phyloP scores from a whole-genome alignment of 371 early-diverging fungal species.

The Circinella minor region DNA sequence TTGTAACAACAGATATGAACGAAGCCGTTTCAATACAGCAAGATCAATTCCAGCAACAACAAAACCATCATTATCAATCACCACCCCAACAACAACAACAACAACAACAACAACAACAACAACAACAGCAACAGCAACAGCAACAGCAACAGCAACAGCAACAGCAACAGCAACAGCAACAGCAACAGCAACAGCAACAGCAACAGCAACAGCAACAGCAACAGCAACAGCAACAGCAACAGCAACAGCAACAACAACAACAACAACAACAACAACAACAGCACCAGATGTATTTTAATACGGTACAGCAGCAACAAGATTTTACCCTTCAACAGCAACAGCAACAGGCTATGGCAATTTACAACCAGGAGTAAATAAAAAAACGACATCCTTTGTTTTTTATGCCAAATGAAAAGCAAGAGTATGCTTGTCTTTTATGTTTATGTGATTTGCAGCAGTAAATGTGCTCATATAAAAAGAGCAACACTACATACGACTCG shows the following conservation, averaged over 20 bases:
- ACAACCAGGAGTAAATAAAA: conserved; percentile 1
- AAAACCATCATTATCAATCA: not conserved
- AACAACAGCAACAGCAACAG: not conserved
- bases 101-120: conserved; percentile 3
- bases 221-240: not conserved
- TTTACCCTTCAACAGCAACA: not conserved
- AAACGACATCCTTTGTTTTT: not conserved
- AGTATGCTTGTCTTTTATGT: no score
- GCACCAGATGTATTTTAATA: not conserved
- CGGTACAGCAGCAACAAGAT: conserved; percentile 1
- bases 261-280: not conserved
- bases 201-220: conserved; percentile 7
- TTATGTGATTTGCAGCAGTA: no score
- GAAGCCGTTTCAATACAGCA: not conserved
- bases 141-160: conserved; percentile 3
- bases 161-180: conserved; percentile 6
- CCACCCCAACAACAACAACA: not conserved
- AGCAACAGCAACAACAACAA: conserved; percentile 1
- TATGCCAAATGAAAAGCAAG: no score
- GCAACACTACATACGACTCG: no score
- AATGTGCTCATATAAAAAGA: no score
- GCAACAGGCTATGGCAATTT: conserved; percentile 6
- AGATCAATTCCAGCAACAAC: conserved; percentile 9
- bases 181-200: conserved; percentile 3
- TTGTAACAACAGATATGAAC: not conserved